Percentiles rank a stretch among this genome's conserved stretches.
These are phyloP conservation scores for Coprinopsis strossmayeri DNA, from an alignment of 768 basidiomycete species.

Conservation along the genomic window DNA sequence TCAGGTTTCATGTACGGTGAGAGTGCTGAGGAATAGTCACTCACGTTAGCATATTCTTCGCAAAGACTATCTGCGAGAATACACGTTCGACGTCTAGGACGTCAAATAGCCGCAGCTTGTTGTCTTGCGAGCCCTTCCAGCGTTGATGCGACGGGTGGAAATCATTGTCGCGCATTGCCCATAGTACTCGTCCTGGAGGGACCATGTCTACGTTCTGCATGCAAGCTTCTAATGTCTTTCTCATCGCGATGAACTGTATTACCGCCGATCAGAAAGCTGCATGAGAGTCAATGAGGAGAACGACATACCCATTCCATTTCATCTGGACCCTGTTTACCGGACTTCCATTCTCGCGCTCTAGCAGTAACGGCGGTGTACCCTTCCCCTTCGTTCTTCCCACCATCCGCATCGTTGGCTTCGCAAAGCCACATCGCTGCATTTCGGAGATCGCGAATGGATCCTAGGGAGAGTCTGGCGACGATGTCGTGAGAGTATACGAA, in stretches of 20 bases:
- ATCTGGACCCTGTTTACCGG: conserved; percentile 43
- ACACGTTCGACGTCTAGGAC: conserved; percentile 71
- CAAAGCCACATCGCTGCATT: conserved; percentile 78
- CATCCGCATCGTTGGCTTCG: conserved; percentile 44
- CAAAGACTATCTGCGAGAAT: conserved; percentile 77
- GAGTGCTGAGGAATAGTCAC: conserved; percentile 16
- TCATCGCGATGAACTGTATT: conserved; percentile 64
- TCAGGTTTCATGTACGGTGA: conserved; percentile 6
- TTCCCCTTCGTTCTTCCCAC: conserved; percentile 34
- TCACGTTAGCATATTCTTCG: conserved; percentile 76
- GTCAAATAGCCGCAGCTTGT: conserved; percentile 68
- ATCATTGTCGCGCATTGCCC: conserved; percentile 73
- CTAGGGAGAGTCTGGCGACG: conserved; percentile 71
- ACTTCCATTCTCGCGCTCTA: conserved; percentile 54
- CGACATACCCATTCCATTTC: conserved; percentile 49
- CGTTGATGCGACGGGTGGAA: conserved; percentile 51
- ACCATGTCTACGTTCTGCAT: conserved; percentile 71
- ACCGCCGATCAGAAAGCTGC: conserved; percentile 4
- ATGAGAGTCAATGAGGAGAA: conserved; percentile 1
- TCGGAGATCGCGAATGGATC: conserved; percentile 68
- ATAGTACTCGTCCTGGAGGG: conserved; percentile 72
- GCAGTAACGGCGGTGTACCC: conserved; percentile 45
- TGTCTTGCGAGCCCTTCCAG: conserved; percentile 18
- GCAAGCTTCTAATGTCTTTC: conserved; percentile 81
- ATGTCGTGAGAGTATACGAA: conserved; percentile 82